Evolutionary conservation across 2,329 filamentous ascomycete genomes (phyloP), one percentile per base, ranked within the genome.

Genomic region (Curvularia lunata): DNA sequence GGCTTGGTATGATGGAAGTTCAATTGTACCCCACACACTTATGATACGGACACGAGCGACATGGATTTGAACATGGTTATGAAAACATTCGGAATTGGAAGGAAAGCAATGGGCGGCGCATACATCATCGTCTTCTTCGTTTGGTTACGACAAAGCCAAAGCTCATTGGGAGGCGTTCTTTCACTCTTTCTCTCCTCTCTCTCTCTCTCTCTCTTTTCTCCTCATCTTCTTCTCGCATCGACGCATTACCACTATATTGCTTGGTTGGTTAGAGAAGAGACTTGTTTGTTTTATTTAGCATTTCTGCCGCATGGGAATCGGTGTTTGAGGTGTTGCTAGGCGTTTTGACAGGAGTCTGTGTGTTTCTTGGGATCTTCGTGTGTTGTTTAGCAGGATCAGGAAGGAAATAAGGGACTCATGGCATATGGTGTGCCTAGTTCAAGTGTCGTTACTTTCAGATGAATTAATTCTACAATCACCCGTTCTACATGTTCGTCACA

Each of bases 11-110:
- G 47, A 54, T 5, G 49, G 46, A 40, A 60, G 41, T 12, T 23
- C 43, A 23, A 40, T 27, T 50, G 45, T 54, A 18, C 53, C 53
- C 16, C 13, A 34, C 13, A 38, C 48, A 40, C 55, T 62, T 45
- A 56, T 59, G 52, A 60, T 53, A 54, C 52, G 57, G 41, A 46
- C 56, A 56, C 51, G 54, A 56, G 59, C 53, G 32, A 37, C 7
- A 37, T 37, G 34, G 16, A n/a, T n/a, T n/a, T 12, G 34, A 37
- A 37, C n/a, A 37, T 37, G 34, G 34, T 37, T n/a, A 37, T 16
- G 34, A 37, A 37, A 37, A 37, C 34, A 37, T 18, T 25, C 10
- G 40, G 40, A 42, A 42, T 7, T 25, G 5, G 40, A 7, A 8
- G 37, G 21, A 3, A 34, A 40, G 34, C 47, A 40, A 40, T 41